Evolutionary conservation across 306 rosid genomes (phyloP), one percentile per base, ranked within the genome.

Genomic region (Lupinus albus): DNA sequence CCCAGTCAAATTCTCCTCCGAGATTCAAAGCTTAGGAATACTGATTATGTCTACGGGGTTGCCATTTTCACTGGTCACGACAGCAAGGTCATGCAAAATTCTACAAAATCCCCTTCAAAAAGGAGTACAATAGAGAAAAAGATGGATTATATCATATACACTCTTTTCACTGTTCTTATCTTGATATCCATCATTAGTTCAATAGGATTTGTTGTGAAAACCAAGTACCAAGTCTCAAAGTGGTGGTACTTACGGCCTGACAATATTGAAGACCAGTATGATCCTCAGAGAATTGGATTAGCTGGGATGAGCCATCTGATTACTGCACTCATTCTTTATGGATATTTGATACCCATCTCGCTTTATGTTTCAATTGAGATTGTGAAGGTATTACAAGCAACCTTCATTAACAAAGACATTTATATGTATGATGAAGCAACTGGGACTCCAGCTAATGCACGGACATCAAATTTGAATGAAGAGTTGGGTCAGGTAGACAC

Each of bases 401-500:
- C 83, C 49, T 90, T 94, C 80, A 91, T 94, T 67, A 85, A 90
- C 80, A 82, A 88, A 72, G 99, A 94, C 84, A 68, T 88, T 79
- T 85, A 85, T 64, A 90, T 94, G 97, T 94, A 85, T 78, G 91
- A 87, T 71, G 97, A 94, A 64, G 96, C 86, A 76, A 82, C 86
- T 46, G 95, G 91, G 10, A 88, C 85, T 70, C 85, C 97, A 14
- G 96, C 99, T 61, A 79, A 79, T 11, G 99, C 99, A 17, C 89
- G 97, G 60, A 94, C 99, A 0, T 94, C 99, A 47, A 94, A 94
- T 81, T 80, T 94, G 83, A 94, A 94, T 68, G 99, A 94, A 84
- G 99, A 94, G 76, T 84, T 94, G 83, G 99, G 99, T 57, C 99
- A 90, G 87, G 99, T 94, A 57, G 96, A 94, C 79, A 94, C 99